Percentiles rank a stretch among this genome's conserved stretches.
These are phyloP conservation scores for Collybiopsis luxurians DNA, from an alignment of 768 basidiomycete genomes.

Conservation along the genomic window DNA sequence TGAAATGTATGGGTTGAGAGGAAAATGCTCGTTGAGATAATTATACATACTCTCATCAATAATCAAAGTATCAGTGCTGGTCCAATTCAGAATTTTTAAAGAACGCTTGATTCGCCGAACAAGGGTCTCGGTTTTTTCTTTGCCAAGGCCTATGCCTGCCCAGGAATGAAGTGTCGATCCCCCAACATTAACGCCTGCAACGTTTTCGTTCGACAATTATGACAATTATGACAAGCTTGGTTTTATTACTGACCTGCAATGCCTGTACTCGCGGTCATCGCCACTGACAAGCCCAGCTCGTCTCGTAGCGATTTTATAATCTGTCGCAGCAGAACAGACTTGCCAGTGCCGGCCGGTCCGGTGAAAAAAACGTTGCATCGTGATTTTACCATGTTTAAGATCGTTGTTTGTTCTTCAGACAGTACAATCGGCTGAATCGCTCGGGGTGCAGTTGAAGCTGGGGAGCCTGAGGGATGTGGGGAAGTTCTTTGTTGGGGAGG, in stretches of 20 bases:
- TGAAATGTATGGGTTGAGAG: conserved; percentile 10
- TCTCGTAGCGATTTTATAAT: conserved; percentile 45
- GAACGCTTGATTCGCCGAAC: conserved; percentile 28
- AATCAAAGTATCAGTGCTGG: conserved; percentile 48
- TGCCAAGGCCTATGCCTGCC: conserved; percentile 63
- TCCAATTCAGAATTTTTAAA: conserved; percentile 46
- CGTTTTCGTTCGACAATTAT: background rate
- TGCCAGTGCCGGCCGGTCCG: conserved; percentile 75
- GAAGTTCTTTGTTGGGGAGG: background rate
- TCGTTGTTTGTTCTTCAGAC: conserved; percentile 37
- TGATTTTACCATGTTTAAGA: conserved; percentile 45
- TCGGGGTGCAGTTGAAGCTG: too few relatives aligned
- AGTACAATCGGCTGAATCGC: too few relatives aligned
- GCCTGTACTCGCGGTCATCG: conserved; percentile 65
- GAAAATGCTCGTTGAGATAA: background rate
- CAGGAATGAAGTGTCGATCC: conserved; percentile 67
- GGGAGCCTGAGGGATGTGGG: background rate
- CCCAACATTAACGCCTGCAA: conserved; percentile 58
- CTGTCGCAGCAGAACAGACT: conserved; percentile 64
- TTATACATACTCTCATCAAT: conserved; percentile 65
- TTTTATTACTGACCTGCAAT: conserved; percentile 35
- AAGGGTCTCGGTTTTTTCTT: conserved; percentile 42
- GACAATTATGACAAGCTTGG: background rate
- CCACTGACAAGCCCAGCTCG: conserved; percentile 29
- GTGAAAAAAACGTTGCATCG: conserved; percentile 72